Percentiles rank a stretch among this genome's conserved stretches.
phyloP scores from a whole-genome alignment of 1,284 basidiomycete genomes.

The Pyrrhoderma noxium region DNA sequence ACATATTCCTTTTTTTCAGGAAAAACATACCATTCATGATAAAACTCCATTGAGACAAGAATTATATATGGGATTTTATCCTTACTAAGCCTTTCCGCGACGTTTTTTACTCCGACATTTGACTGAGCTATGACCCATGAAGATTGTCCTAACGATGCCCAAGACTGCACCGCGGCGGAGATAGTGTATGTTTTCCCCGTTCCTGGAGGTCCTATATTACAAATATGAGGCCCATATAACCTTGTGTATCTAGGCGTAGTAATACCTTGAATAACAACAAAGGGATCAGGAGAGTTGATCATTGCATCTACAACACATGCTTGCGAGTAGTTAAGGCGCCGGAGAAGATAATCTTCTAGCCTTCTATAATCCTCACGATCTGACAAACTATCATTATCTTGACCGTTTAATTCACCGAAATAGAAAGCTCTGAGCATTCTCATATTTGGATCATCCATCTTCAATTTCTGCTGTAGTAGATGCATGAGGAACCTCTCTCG shows the following conservation, averaged over 20 bases:
- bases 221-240: too few species aligned
- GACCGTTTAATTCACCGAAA: conserved; percentile 24
- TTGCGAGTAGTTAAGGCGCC: conserved; percentile 29
- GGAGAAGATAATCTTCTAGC: not conserved
- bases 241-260: not conserved
- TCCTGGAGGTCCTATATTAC: conserved; percentile 26
- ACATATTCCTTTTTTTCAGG: not conserved
- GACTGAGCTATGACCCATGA: conserved; percentile 29
- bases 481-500: conserved; percentile 30
- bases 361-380: not conserved
- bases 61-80: conserved; percentile 35
- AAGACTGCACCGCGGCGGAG: conserved; percentile 22
- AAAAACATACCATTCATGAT: conserved; percentile 36
- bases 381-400: not conserved
- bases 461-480: conserved; percentile 26
- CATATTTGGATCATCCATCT: conserved; percentile 23
- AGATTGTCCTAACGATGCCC: conserved; percentile 12
- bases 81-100: conserved; percentile 35
- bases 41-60: conserved; percentile 43
- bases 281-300: conserved; percentile 21
- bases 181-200: conserved; percentile 31
- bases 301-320: conserved; percentile 22
- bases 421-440: conserved; percentile 28
- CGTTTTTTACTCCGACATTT: conserved; percentile 43
- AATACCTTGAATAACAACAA: conserved; percentile 30